phyloP scores from a whole-genome alignment of 2,329 filamentous ascomycete genomes.

The Clarireedia hainanense region DNA sequence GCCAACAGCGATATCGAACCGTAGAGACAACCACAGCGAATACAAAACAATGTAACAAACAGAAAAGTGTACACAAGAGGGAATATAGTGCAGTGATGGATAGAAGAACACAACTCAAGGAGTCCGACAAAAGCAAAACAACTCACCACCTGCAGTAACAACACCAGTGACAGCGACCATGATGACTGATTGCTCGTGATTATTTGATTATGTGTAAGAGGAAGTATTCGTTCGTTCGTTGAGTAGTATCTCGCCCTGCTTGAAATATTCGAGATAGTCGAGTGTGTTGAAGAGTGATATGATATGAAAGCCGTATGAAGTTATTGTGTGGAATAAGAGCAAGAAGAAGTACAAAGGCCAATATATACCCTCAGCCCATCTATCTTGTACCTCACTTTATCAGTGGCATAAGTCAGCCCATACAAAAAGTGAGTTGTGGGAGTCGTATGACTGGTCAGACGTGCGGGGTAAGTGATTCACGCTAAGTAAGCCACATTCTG shows the following conservation, averaged over 20 bases:
- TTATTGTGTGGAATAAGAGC: too few relatives aligned
- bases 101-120: not conserved
- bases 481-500: not conserved
- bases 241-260: too few relatives aligned
- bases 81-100: not conserved
- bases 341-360: too few relatives aligned
- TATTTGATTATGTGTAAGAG: not conserved
- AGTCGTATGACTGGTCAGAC: not conserved
- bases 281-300: too few relatives aligned
- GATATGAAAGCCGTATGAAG: too few relatives aligned
- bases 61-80: not conserved
- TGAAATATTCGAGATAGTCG: too few relatives aligned
- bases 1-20: too few relatives aligned
- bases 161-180: constrained; percentile 9
- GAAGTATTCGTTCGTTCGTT: not conserved
- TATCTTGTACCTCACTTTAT: not conserved
- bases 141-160: constrained; percentile 8
- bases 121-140: not conserved
- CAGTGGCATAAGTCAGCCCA: not conserved
- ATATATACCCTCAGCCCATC: too few relatives aligned
- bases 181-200: not conserved
- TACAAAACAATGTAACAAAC: too few relatives aligned
- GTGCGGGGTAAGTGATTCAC: not conserved
- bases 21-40: too few relatives aligned
- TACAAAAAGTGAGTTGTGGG: not conserved